Evolutionary conservation across 169 alveolate species (phyloP), one percentile per base, ranked within the genome.

Genomic region (Plasmodium billcollinsi): DNA sequence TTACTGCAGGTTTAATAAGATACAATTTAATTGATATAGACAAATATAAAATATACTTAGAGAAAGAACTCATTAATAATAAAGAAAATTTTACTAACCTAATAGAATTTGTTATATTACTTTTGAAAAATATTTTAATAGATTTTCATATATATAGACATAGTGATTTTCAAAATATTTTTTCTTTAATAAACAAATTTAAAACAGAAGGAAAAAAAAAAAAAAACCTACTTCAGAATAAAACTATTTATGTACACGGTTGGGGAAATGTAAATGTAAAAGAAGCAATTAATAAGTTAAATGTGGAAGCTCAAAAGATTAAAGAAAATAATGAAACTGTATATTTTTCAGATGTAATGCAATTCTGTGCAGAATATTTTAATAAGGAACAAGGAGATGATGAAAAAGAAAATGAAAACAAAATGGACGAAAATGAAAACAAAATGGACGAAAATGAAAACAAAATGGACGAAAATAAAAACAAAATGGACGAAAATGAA

Each of bases 131-230:
- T 43, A 86, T 86, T 59, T 86, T 86, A 86, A 71, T 86, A 9
- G 92, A 86, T 52, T 86, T 86, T 20, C 75, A 73, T 14, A 59
- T 86, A 26, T 86, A 29, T 73, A 65, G 92, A 61, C 50, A 78
- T 69, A 63, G n/a, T 24, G 70, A 76, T 88, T 76, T 88, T 70
- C 73, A 88, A 69, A 71, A 73, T 18, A 73, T 76, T n/a, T 73
- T 88, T 26, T 21, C 65, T 7, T 58, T 71, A 73, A 24, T 88
- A 26, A 74, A 88, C 52, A 39, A 39, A 39, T 39, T 39, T 39
- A 39, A 39, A 39, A 6, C 47, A 39, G 47, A 39, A 39, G 61
- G 24, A 3, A 29, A 73, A 8, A 88, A 73, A 73, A 71, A 73
- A 15, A 58, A 59, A 6, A 71, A 88, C 14, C 2, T 39, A n/a